Base-by-base conservation (phyloP, 176 grass and related monocot genomes). In the Tillandsia leiboldiana region DNA sequence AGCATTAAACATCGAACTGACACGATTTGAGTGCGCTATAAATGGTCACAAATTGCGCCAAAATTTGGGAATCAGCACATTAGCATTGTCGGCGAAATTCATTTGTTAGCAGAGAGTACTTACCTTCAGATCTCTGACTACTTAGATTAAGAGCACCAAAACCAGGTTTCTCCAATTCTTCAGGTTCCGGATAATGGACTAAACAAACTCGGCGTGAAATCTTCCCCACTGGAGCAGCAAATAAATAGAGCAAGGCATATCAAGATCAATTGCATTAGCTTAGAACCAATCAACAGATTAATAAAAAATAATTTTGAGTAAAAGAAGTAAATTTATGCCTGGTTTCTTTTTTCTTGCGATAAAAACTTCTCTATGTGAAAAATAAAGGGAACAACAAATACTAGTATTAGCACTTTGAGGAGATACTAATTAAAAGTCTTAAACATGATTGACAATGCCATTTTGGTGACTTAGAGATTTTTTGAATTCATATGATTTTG, bases 111-210 rank as follows among this genome's bases (percentile, higher is more conserved):
- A 26, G 1, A 67, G 75, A 68, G 51, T 9, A 79, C 63, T 49
- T 91, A 91, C 88, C 88, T 80, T 75, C 74, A 84, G 81, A 67
- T 86, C 66, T 91, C 51, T 66, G 84, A 58, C 48, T 83, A 79
- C 76, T 73, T 28, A 80, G 67, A 73, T 77, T 83, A 70, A 53
- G 59, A 70, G 51, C 26, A 10, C 47, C 73, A 17, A 82, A 53
- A 76, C 48, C 48, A 76, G 90, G 75, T 71, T 84, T 89, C 63
- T 66, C 71, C 51, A 91, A 62, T 79, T 91, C 87, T 49, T 82
- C 67, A 64, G 79, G 74, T 24, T 87, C 72, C 8, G 87, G 87
- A 71, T 87, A 96, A 76, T 66, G 91, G 71, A 96, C 91, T 24
- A 96, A 87, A 59, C 53, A 76, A 49, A 90, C 87, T 51, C 76